Percentiles rank a stretch among this genome's conserved stretches.
Conservation (phyloP, 2,329 filamentous ascomycete genomes). For the Elsinoe necatrix region DNA sequence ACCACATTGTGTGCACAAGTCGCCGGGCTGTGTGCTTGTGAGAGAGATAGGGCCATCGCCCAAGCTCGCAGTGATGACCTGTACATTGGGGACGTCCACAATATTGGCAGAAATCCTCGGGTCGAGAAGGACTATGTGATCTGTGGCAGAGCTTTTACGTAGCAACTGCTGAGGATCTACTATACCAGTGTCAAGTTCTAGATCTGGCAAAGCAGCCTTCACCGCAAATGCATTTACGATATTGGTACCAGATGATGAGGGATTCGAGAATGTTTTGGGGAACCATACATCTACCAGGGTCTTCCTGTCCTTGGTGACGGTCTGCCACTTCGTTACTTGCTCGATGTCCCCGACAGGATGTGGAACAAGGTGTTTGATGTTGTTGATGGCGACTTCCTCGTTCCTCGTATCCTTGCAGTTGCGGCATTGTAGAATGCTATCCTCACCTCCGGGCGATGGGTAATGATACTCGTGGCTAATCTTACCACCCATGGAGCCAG, state of each 20-base stretch:
- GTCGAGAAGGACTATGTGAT: conserved; percentile 23
- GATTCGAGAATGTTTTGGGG: conserved; percentile 31
- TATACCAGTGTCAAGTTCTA: conserved; percentile 48
- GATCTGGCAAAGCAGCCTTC: conserved; percentile 55
- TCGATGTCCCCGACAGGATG: background rate
- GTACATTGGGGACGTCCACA: background rate
- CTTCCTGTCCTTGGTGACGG: conserved; percentile 58
- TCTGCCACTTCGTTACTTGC: conserved; percentile 46
- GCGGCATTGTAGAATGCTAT: conserved; percentile 68
- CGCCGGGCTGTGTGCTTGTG: conserved; percentile 56
- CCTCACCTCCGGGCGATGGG: conserved; percentile 69
- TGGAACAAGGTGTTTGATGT: background rate
- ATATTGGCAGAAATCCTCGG: conserved; percentile 16
- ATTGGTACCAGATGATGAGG: conserved; percentile 21
- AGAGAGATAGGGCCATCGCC: conserved; percentile 47
- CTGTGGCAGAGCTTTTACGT: conserved; percentile 13
- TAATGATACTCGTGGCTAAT: conserved; percentile 95
- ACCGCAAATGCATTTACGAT: conserved; percentile 54
- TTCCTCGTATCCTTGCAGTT: conserved; percentile 72
- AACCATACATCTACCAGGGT: conserved; percentile 65
- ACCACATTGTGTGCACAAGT: conserved; percentile 63
- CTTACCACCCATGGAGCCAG: conserved; percentile 90
- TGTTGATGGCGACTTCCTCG: conserved; percentile 56
- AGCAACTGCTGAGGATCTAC: background rate
- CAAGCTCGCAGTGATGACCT: conserved; percentile 1